Evolutionary conservation across 2,329 filamentous ascomycete genomes (phyloP).

Genomic region (Verticillium longisporum): DNA sequence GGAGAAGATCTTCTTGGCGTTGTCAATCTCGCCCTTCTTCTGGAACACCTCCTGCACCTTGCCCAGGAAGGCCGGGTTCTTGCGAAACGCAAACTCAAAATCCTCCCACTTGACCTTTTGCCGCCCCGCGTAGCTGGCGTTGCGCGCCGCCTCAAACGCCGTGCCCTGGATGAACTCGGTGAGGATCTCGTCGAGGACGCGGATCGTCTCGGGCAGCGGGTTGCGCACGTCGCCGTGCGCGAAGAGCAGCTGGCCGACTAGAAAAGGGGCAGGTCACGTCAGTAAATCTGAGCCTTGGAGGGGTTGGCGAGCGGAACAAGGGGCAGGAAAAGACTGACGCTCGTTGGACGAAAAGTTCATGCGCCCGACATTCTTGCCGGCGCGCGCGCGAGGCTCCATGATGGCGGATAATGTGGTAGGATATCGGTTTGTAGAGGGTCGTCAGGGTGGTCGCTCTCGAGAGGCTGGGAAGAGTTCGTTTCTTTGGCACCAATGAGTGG

Average conservation of each 20-base stretch:
- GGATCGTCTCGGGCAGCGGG: constrained; percentile 76
- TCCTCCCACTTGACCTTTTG: constrained; percentile 98
- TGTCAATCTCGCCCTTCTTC: constrained; percentile 81
- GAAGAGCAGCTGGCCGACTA: constrained; percentile 71
- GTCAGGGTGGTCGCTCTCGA: too few relatives aligned
- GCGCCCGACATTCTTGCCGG: constrained; percentile 74
- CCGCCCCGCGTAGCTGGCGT: constrained; percentile 77
- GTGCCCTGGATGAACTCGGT: constrained; percentile 95
- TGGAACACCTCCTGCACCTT: constrained; percentile 84
- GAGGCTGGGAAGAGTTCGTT: background rate
- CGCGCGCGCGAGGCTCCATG: constrained; percentile 72
- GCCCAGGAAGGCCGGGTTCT: constrained; percentile 79
- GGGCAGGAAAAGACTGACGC: constrained; percentile 45
- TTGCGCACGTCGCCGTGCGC: constrained; percentile 73
- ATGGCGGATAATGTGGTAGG: constrained; percentile 19
- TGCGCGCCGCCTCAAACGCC: constrained; percentile 80
- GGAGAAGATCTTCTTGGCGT: constrained; percentile 69
- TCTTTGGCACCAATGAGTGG: too few relatives aligned
- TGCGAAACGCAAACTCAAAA: constrained; percentile 87
- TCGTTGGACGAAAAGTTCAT: constrained; percentile 73
- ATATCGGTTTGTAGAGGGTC: background rate
- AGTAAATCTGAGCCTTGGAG: background rate
- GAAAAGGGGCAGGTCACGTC: constrained; percentile 7
- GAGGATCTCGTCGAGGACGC: constrained; percentile 87
- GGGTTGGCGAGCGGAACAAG: too few relatives aligned